Base-by-base conservation (phyloP, 768 basidiomycete genomes). In the Tylopilus subfusipes region DNA sequence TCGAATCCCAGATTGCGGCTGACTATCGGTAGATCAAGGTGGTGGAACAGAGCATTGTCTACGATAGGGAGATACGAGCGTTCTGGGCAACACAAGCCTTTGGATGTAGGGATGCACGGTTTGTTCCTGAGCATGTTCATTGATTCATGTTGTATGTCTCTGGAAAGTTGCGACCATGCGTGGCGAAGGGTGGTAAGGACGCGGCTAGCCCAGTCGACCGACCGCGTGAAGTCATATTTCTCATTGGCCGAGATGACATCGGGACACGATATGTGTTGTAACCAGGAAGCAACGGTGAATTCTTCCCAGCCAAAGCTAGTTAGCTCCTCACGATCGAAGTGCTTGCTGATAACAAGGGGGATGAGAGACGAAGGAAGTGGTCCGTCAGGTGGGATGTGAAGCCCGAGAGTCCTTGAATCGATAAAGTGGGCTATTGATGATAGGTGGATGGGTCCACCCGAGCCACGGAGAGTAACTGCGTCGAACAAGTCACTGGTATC, bases 31-130 rank as follows among this genome's bases (percentile, higher is more conserved):
- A 52, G 19, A 9, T 52, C 25, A 22, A 52, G 25, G 14, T 30
- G 12, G 16, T 10, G 24, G 8, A 52, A 39, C 6, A 50, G 9
- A 2, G 25, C 1, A 22, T 94, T 76, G 60, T 89, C 81, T 29
- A 86, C 90, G 57, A 82, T 88, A 10, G 85, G 73, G 65, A 96
- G 91, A 72, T 94, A 96, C 11, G 86, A 73, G 53, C 90, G 80
- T 7, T 70, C 68, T 0, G 94, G 90, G 39, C 68, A 63, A 60
- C 80, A 84, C 74, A 93, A 78, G 8, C 94, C 94, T 13, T 36
- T 30, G 22, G 57, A 70, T 19, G 75, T 76, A 52, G 73, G 84
- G 4, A 86, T 71, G 58, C 81, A 82, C 1, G 19, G 27, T 19
- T 22, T 38, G 19, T 22, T 38, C 10, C 1, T 63, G 27, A 85